Base-by-base conservation (phyloP, 352 stramenopile genomes). In the Phytopythium vexans region DNA sequence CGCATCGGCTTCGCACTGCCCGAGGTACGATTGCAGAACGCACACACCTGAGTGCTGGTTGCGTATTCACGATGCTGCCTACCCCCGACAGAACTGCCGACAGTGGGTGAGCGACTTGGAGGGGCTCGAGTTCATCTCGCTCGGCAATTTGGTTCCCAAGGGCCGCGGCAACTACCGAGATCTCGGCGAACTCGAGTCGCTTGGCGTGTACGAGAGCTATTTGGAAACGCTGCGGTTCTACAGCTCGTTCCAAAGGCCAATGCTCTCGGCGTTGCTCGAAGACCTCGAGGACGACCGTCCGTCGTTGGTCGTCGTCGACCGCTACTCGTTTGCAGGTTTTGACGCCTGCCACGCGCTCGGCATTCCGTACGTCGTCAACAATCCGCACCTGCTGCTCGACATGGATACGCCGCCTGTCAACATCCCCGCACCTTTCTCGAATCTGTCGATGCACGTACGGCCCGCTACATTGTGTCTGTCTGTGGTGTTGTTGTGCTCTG, bases 371-470 rank as follows among this genome's bases (percentile, higher is more conserved):
- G 70, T 92, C 37, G 73, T 96, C 14, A 87, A 95, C 64, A 82
- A 82, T 53, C 79, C 85, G 37, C 88, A 82, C 48, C 54, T 94
- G 61, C 66, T 96, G 33, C 60, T 89, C 39, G 87, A 96, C 36
- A 86, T 95, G n/a, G 87, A 96, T 57, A 70, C 84, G 7, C 87
- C 87, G 4, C 85, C 87, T 3, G 70, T 74, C 10, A 89, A 91
- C 42, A 76, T 94, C 32, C 75, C 82, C 1, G 82, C 85, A n/a
- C 85, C 85, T 0, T 92, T 93, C 53, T 90, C 85, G 16, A 86
- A 86, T n/a, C 78, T 78, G 59, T 77, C 82, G 6, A 90, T 92
- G 70, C 75, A 88, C 60, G 81, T 90, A 82, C 36, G 57, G 73
- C 36, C 12, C 59, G 41, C 40, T 46, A 1, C 4, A 49, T 32